Evolutionary conservation across 345 rosid species (phyloP).

Genomic region (Boechera divaricarpa): DNA sequence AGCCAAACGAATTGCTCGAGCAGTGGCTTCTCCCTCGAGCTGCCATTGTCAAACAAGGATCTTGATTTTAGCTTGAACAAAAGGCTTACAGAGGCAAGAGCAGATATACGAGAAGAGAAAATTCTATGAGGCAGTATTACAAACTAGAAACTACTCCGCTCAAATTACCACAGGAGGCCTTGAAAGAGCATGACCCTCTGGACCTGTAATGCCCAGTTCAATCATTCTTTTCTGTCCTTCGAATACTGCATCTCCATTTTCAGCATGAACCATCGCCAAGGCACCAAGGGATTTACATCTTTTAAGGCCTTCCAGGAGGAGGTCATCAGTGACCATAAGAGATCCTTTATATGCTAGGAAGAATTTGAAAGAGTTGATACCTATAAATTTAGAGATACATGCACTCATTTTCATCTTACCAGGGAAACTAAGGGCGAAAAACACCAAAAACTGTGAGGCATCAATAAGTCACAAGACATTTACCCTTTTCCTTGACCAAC

Average conservation of each 20-base stretch:
- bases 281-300: conserved; percentile 96
- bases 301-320: conserved; percentile 80
- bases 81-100: conserved; percentile 11
- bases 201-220: conserved; percentile 92
- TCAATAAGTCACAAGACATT: conserved; percentile 2
- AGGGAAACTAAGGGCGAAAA: neutral
- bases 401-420: conserved; percentile 11
- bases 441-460: conserved; percentile 1
- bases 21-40: conserved; percentile 98
- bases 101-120: neutral
- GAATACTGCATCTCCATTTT: conserved; percentile 96
- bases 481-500: conserved; percentile 91
- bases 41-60: conserved; percentile 48
- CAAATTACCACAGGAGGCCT: conserved; percentile 83
- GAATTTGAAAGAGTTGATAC: conserved; percentile 97
- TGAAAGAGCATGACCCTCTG: conserved; percentile 97
- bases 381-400: conserved; percentile 47
- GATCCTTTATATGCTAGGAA: conserved; percentile 94
- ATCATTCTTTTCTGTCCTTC: conserved; percentile 96
- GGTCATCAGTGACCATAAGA: conserved; percentile 84
- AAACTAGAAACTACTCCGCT: conserved; percentile 3
- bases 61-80: conserved; percentile 20
- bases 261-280: conserved; percentile 98
- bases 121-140: neutral
- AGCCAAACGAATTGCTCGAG: conserved; percentile 93